A percentile compares a stretch with the other conserved stretches of the same genome.
phyloP scores from a whole-genome alignment of 2,329 filamentous ascomycete genomes.

The Trichoderma pleuroti region DNA sequence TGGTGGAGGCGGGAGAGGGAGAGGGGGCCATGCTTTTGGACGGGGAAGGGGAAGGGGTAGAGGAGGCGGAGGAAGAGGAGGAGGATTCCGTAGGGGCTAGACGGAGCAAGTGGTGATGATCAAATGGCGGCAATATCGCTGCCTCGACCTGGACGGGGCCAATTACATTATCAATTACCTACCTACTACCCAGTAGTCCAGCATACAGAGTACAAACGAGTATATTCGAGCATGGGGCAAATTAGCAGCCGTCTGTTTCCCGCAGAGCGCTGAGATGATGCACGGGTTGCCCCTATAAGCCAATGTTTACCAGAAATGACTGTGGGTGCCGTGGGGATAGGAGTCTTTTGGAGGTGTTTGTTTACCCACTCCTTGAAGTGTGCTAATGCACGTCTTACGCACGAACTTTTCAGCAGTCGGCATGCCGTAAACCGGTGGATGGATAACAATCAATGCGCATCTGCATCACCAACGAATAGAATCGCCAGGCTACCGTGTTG shows the following conservation, averaged over 20 bases:
- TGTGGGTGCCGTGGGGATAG: slow-evolving; percentile 3
- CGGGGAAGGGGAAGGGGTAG: slow-evolving; percentile 22
- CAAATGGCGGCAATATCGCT: background rate
- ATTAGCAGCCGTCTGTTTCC: background rate
- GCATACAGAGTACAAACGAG: too few relatives aligned
- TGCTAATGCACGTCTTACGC: slow-evolving; percentile 15
- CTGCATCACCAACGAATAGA: background rate
- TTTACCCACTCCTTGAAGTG: slow-evolving; percentile 10
- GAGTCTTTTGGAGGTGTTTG: slow-evolving; percentile 9
- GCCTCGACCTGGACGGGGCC: background rate
- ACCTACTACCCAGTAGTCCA: too few relatives aligned
- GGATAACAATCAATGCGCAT: slow-evolving; percentile 1
- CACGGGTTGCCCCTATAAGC: background rate
- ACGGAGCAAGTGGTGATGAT: background rate
- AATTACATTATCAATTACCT: too few relatives aligned
- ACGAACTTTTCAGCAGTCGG: background rate
- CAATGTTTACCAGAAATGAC: slow-evolving; percentile 3
- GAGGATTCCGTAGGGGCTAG: background rate
- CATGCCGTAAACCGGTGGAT: background rate
- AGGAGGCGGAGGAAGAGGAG: background rate
- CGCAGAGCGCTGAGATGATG: background rate
- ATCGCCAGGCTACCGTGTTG: background rate
- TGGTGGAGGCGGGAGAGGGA: slow-evolving; percentile 35
- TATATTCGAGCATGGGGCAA: background rate
- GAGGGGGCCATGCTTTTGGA: slow-evolving; percentile 34